These are phyloP conservation scores for Huiozyma naganishii DNA, from an alignment of 805 yeast genomes.

Conservation along the genomic window DNA sequence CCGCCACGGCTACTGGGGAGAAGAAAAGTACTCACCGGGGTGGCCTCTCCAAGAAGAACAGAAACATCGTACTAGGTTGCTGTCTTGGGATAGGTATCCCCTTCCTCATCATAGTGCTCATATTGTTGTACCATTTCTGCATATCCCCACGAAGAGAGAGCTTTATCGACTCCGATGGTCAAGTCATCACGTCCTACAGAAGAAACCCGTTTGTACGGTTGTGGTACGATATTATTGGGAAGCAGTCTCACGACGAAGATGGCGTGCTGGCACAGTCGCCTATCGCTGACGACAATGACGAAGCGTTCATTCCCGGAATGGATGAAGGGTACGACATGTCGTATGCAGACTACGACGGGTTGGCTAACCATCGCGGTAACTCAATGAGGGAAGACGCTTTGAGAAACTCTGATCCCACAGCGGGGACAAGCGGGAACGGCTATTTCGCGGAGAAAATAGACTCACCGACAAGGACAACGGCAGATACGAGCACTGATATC, in stretches of 20 bases:
- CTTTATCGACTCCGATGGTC: slow-evolving; percentile 29
- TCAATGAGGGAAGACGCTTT: no score
- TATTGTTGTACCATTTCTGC: slow-evolving; percentile 23
- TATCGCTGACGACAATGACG: not conserved
- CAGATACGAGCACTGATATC: not conserved
- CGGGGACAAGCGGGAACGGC: no score
- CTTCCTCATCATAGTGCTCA: slow-evolving; percentile 23
- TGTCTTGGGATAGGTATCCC: slow-evolving; percentile 68
- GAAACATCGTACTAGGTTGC: slow-evolving; percentile 53
- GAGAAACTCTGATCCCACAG: no score
- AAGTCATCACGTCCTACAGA: slow-evolving; percentile 27
- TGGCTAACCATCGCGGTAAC: no score
- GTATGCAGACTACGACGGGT: no score
- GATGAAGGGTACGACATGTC: no score
- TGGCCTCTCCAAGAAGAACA: slow-evolving; percentile 40
- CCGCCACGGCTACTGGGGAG: slow-evolving; percentile 19
- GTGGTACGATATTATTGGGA: slow-evolving; percentile 25
- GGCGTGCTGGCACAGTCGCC: not conserved
- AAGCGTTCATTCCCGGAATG: not conserved
- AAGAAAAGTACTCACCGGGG: slow-evolving; percentile 5
- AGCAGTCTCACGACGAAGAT: slow-evolving; percentile 1
- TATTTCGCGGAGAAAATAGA: not conserved
- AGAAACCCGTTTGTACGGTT: slow-evolving; percentile 23
- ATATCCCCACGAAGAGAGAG: slow-evolving; percentile 23
- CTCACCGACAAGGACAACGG: not conserved